Base-by-base conservation (phyloP, 352 stramenopile genomes). In the Phytophthora litchii region DNA sequence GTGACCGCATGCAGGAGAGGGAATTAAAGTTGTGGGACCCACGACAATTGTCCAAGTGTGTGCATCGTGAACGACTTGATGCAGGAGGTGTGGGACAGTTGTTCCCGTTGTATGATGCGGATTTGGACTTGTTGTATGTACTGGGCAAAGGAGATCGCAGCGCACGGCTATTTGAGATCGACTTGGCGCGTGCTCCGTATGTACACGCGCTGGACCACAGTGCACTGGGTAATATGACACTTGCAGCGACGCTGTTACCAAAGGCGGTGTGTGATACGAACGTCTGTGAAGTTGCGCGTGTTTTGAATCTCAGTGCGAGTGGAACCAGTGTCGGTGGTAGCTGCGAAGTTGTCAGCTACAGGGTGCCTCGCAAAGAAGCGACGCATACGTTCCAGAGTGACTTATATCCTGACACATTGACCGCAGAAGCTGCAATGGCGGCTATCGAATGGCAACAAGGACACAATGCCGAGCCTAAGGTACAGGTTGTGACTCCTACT, bases 21-120 rank as follows among this genome's bases (percentile, higher is more conserved):
- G 86, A 94, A 46, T 54, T 94, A 10, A 91, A 91, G 60, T 60
- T 94, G 5, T 94, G 83, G 86, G 86, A 94, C 16, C 56, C 69
- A 20, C 75, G 83, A n/a, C 68, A 81, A 32, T 47, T 88, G 7
- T 32, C 56, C 16, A 79, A 76, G 31, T 67, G 76, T 7, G 44
- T 92, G 40, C 72, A 80, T 46, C 74, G 83, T 10, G 83, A 92
- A 60, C 79, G 83, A 0, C 60, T 94, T 12, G 70, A 76, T 52
- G 80, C 86, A 29, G 70, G 74, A n/a, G 73, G 76, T 38, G 81
- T 87, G 35, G 86, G 86, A 0, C 60, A 80, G 44, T 66, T 93
- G 21, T 77, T 87, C 31, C 86, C 82, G n/a, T 54, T 89, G 16
- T 89, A 85, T 34, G 86, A 94, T 42, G 52, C 60, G 8, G 86